Percentiles rank a stretch among this genome's conserved stretches.
Conservation (phyloP, 202 grass and related monocot species). For the Zoysia matrella region DNA sequence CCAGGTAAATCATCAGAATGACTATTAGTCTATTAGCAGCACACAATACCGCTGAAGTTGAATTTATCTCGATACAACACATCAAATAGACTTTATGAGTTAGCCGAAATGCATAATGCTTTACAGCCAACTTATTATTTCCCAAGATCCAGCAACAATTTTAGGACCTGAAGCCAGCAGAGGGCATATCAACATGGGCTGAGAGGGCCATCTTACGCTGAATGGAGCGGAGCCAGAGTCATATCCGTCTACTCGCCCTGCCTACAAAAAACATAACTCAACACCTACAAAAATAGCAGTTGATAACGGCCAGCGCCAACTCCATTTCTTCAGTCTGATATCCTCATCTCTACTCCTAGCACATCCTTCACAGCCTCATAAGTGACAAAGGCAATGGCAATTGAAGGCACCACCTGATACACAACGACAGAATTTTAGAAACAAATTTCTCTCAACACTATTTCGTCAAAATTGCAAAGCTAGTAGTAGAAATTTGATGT, state of each 20-base stretch:
- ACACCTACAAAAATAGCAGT: slow-evolving; percentile 78
- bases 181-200: slow-evolving; percentile 72
- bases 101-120: slow-evolving; percentile 51
- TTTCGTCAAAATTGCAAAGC: background rate
- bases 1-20: slow-evolving; percentile 21
- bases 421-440: slow-evolving; percentile 1
- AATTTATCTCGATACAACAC: slow-evolving; percentile 57
- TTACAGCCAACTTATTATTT: slow-evolving; percentile 80
- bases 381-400: slow-evolving; percentile 95
- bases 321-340: slow-evolving; percentile 75
- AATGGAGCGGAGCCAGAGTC: slow-evolving; percentile 57
- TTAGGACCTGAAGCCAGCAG: slow-evolving; percentile 58
- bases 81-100: slow-evolving; percentile 60
- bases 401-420: slow-evolving; percentile 87
- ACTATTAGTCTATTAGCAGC: slow-evolving; percentile 51
- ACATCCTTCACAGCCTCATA: slow-evolving; percentile 96
- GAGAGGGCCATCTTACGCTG: slow-evolving; percentile 67
- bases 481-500: background rate
- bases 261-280: slow-evolving; percentile 58
- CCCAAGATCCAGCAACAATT: slow-evolving; percentile 49
- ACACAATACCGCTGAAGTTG: slow-evolving; percentile 44
- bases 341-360: slow-evolving; percentile 98
- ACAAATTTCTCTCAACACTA: background rate
- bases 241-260: slow-evolving; percentile 60
- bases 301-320: slow-evolving; percentile 13